Evolutionary conservation across 805 yeast species (phyloP).

Genomic region (Nakazawaea sp.): DNA sequence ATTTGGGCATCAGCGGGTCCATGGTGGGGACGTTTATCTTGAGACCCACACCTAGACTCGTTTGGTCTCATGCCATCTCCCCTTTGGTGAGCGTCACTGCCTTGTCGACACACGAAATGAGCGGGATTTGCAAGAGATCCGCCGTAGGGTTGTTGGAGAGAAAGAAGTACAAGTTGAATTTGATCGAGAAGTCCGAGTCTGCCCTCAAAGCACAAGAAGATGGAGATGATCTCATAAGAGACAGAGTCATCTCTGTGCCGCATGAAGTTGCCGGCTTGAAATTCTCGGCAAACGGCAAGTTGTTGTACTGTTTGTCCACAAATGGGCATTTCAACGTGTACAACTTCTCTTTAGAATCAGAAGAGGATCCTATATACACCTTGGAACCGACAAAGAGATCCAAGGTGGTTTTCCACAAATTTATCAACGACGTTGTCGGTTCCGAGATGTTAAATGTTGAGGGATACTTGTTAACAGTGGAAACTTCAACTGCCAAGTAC

Average conservation of each 20-base stretch:
- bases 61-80: slow-evolving; percentile 48
- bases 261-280: slow-evolving; percentile 19
- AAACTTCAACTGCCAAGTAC: slow-evolving; percentile 11
- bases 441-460: slow-evolving; percentile 7
- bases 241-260: slow-evolving; percentile 13
- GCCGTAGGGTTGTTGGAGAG: slow-evolving; percentile 29
- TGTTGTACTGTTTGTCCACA: slow-evolving; percentile 22
- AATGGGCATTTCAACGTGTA: slow-evolving; percentile 24
- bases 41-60: slow-evolving; percentile 50
- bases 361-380: too few species aligned
- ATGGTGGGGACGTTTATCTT: slow-evolving; percentile 43
- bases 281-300: slow-evolving; percentile 20
- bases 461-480: slow-evolving; percentile 9
- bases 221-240: slow-evolving; percentile 21
- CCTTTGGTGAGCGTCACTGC: slow-evolving; percentile 38
- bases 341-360: not conserved
- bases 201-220: slow-evolving; percentile 10
- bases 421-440: slow-evolving; percentile 3
- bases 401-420: slow-evolving; percentile 13
- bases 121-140: slow-evolving; percentile 18
- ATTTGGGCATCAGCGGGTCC: slow-evolving; percentile 49
- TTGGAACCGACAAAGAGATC: slow-evolving; percentile 17
- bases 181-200: slow-evolving; percentile 15
- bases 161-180: slow-evolving; percentile 21
- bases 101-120: slow-evolving; percentile 22